phyloP scores from a whole-genome alignment of 2,329 filamentous ascomycete species.

The Colletotrichum orchidophilum region DNA sequence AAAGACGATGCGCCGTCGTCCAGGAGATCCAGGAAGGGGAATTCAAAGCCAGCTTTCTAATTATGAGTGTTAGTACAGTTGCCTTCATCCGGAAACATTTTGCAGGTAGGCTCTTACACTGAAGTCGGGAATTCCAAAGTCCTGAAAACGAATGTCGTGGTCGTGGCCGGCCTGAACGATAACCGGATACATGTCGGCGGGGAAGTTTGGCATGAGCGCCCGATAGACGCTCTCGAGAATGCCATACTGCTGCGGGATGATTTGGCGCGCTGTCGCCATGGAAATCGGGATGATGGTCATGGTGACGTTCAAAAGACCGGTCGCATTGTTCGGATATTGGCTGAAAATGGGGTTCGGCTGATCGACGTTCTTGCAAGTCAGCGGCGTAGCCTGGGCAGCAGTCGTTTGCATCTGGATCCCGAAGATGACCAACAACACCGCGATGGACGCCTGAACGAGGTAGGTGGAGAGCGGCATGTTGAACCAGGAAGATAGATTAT shows the following conservation, averaged over 20 bases:
- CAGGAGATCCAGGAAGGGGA: conserved; percentile 64
- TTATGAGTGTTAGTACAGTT: background rate
- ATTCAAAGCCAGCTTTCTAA: conserved; percentile 62
- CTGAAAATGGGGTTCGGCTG: conserved; percentile 56
- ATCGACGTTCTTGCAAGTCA: conserved; percentile 24
- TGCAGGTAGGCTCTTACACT: conserved; percentile 48
- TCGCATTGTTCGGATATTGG: conserved; percentile 56
- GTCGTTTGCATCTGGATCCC: conserved; percentile 23
- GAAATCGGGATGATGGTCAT: conserved; percentile 61
- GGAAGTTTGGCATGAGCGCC: conserved; percentile 57
- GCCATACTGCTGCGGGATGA: conserved; percentile 58
- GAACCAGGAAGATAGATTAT: conserved; percentile 15
- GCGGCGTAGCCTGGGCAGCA: conserved; percentile 5
- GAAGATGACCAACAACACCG: conserved; percentile 21
- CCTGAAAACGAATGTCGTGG: conserved; percentile 58
- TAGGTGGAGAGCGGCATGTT: conserved; percentile 25
- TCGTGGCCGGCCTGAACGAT: conserved; percentile 59
- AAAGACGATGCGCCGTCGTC: conserved; percentile 61
- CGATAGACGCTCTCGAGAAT: conserved; percentile 61
- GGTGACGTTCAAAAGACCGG: conserved; percentile 64
- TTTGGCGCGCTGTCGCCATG: conserved; percentile 52
- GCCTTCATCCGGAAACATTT: conserved; percentile 28
- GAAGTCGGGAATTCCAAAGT: conserved; percentile 55
- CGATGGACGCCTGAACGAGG: conserved; percentile 29
- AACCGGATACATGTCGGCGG: conserved; percentile 62